Base-by-base conservation (phyloP, 768 basidiomycete genomes). In the Phylloporus scabripes region DNA sequence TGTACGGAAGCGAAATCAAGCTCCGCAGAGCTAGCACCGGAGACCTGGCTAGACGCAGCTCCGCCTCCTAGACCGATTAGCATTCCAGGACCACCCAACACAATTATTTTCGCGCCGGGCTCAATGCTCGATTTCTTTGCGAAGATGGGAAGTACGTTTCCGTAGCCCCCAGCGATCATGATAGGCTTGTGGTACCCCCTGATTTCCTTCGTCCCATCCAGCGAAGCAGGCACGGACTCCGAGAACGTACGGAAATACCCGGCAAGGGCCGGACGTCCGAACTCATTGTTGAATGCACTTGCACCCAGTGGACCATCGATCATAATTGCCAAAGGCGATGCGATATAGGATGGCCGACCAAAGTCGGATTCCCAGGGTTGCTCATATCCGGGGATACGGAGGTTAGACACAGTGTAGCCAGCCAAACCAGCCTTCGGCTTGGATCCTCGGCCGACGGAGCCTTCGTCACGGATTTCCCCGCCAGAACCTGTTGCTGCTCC, bases 401-500 rank as follows among this genome's bases (percentile, higher is more conserved):
- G 80, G 63, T 98, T 93, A 7, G 92, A 94, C 14, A 90, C 88
- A 14, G 92, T 92, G 72, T 91, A 99, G 11, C 96, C 96, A 9
- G 82, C 71, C 28, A 99, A 75, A 42, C 95, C 95, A 11, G 94
- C 94, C 73, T 99, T 99, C 9, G 96, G 96, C 59, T 87, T 89
- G 1, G 94, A 96, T 2, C 96, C 96, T 39, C 87, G 75, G 5
- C 96, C 96, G 34, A 94, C 92, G 5, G 96, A 87, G 14, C 95
- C 96, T 70, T 99, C 96, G 65, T 99, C 96, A 29, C 96, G 82
- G 56, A 98, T 98, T 70, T 99, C 96, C 9, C 96, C 96, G 7
- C 96, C 96, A 1, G 95, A 97, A 17, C 96, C 96, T 1, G 96
- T 98, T 1, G 95, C 94, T 0, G 96, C 95, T n/a, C 96, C 96